phyloP scores from a whole-genome alignment of 1,284 basidiomycete species.

The Ceratobasidium sp. region DNA sequence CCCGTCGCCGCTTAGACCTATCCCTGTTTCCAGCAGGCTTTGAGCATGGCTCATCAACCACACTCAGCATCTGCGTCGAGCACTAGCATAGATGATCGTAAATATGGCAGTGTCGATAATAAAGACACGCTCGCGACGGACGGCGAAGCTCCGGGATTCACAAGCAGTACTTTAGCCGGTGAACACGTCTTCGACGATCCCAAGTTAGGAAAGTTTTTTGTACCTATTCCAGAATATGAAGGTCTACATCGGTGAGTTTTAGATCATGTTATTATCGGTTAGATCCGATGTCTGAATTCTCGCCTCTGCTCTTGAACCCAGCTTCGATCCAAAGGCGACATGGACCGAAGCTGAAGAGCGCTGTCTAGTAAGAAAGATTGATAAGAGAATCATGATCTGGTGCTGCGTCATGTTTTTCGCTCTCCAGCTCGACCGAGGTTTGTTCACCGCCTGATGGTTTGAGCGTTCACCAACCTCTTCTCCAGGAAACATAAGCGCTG shows the following conservation, averaged over 20 bases:
- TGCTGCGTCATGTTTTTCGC: constrained; percentile 69
- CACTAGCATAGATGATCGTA: neutral
- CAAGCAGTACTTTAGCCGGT: neutral
- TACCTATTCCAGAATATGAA: constrained; percentile 66
- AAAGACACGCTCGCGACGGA: neutral
- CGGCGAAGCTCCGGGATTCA: neutral
- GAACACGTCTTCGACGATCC: constrained; percentile 63
- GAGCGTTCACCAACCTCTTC: neutral
- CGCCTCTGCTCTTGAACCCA: neutral
- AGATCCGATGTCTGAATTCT: no score
- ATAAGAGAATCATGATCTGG: constrained; percentile 69
- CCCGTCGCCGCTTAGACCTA: neutral
- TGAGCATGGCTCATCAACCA: neutral
- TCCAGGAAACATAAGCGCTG: constrained; percentile 61
- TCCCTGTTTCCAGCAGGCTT: neutral
- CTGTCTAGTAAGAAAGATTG: constrained; percentile 64
- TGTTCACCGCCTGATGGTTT: constrained; percentile 36
- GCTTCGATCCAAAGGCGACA: constrained; percentile 11
- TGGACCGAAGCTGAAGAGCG: constrained; percentile 49
- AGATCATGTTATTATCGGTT: no score
- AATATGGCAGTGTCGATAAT: neutral
- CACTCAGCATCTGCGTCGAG: neutral
- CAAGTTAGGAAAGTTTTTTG: constrained; percentile 56
- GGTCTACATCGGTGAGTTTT: constrained; percentile 71
- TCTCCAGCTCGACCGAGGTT: constrained; percentile 45